Conservation (phyloP, 2,329 filamentous ascomycete genomes). For the Alternaria sp. region DNA sequence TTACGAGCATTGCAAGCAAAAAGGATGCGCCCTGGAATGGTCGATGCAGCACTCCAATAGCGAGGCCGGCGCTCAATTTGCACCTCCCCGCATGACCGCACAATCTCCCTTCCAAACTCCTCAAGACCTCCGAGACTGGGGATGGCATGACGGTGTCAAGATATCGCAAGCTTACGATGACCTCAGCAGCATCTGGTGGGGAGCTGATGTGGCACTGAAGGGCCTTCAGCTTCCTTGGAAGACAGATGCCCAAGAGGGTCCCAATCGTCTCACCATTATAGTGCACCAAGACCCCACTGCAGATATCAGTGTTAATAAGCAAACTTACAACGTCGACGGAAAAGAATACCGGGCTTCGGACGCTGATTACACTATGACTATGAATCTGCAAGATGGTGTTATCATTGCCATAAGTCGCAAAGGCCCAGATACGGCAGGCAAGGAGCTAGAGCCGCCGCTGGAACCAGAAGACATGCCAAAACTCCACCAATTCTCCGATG, state of each 20-base stretch:
- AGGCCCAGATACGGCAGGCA: constrained; percentile 13
- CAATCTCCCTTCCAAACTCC: constrained; percentile 8
- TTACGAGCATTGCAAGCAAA: constrained; percentile 14
- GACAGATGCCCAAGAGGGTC: constrained; percentile 16
- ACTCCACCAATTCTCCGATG: constrained; percentile 25
- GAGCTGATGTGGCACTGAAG: constrained; percentile 20
- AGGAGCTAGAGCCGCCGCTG: constrained; percentile 16
- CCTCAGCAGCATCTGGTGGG: constrained; percentile 7
- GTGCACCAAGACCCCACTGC: constrained; percentile 11
- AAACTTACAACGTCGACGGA: constrained; percentile 15
- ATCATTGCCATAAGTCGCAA: constrained; percentile 23
- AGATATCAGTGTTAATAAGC: constrained; percentile 5
- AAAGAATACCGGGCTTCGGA: constrained; percentile 20
- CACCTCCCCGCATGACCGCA: constrained; percentile 11
- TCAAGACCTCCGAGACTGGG: constrained; percentile 3
- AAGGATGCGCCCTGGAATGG: constrained; percentile 20
- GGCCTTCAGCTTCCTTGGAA: constrained; percentile 17
- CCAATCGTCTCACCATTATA: constrained; percentile 15
- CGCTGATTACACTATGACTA: constrained; percentile 18
- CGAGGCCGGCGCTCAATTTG: constrained; percentile 12
- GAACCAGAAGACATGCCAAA: constrained; percentile 13
- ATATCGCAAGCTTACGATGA: not conserved
- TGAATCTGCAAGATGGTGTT: constrained; percentile 23
- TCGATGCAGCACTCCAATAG: constrained; percentile 17
- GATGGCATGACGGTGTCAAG: not conserved